Conservation (phyloP, 2,329 filamentous ascomycete species). For the Botrytis aclada region DNA sequence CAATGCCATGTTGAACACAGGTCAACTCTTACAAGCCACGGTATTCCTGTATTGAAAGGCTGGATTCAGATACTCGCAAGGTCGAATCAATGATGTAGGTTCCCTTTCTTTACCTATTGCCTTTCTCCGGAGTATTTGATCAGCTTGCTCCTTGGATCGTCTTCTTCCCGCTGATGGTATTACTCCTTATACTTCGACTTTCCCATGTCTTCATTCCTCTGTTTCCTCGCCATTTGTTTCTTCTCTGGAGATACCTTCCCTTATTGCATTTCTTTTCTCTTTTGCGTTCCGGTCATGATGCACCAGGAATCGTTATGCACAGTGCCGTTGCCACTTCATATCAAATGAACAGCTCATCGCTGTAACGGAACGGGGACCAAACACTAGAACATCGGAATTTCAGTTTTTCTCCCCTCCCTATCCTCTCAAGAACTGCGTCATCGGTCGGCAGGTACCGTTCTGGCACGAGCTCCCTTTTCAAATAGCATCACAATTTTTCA, state of each 20-base stretch:
- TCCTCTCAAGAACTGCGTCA: slow-evolving; percentile 1
- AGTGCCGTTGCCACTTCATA: not conserved
- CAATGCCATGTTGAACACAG: not conserved
- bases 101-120: not conserved
- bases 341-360: slow-evolving; percentile 16
- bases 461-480: not conserved
- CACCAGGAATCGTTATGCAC: not conserved
- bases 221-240: not conserved
- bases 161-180: not conserved
- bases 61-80: not conserved
- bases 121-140: slow-evolving; percentile 1
- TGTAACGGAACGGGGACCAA: not conserved
- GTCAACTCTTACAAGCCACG: not conserved
- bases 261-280: not conserved
- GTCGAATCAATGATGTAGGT: slow-evolving; percentile 6
- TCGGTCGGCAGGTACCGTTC: not conserved
- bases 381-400: slow-evolving; percentile 1
- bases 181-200: not conserved
- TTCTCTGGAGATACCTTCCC: not conserved
- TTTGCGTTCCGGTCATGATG: slow-evolving; percentile 8
- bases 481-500: not conserved
- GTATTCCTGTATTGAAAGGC: not conserved
- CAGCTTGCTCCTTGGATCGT: not conserved
- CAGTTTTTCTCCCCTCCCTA: not conserved
- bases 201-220: not conserved